These are phyloP conservation scores for Lyophyllum semitale DNA, from an alignment of 768 basidiomycete species.

Conservation along the genomic window DNA sequence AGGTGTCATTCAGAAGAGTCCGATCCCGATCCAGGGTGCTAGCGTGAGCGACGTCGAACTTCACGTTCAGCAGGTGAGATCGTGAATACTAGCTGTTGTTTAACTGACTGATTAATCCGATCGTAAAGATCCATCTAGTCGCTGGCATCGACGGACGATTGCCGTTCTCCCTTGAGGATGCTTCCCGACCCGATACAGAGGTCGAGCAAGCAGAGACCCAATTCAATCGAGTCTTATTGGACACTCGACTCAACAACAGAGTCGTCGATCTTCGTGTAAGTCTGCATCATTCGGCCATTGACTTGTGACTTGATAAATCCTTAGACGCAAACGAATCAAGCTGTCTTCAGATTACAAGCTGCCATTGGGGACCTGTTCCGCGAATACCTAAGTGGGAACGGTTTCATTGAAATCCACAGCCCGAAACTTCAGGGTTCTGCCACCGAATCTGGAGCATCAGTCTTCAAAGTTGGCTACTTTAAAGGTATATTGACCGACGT, in stretches of 20 bases:
- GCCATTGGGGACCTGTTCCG: conserved; percentile 91
- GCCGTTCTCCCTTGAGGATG: conserved; percentile 93
- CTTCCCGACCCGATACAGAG: conserved; percentile 79
- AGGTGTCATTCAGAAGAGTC: conserved; percentile 76
- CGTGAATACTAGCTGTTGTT: not conserved
- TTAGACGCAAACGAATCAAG: conserved; percentile 93
- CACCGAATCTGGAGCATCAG: conserved; percentile 94
- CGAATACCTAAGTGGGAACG: conserved; percentile 67
- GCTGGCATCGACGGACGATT: conserved; percentile 78
- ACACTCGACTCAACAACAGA: conserved; percentile 93
- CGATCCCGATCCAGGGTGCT: conserved; percentile 89
- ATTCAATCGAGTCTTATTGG: conserved; percentile 81
- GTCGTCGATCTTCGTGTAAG: conserved; percentile 90
- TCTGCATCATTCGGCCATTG: conserved; percentile 11
- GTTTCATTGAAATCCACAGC: conserved; percentile 94
- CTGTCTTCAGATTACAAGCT: conserved; percentile 89
- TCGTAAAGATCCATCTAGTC: conserved; percentile 71
- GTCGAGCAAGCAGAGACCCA: conserved; percentile 58
- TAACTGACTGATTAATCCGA: conserved; percentile 2
- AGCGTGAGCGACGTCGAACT: conserved; percentile 87
- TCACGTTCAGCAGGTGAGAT: conserved; percentile 71
- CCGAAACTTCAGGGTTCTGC: conserved; percentile 97
- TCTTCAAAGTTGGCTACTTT: conserved; percentile 98
- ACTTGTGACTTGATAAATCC: conserved; percentile 4
- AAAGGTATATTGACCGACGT: conserved; percentile 57